Evolutionary conservation across 768 basidiomycete species (phyloP), one percentile per base, ranked within the genome.

Genomic region (Dentipellis sp.): DNA sequence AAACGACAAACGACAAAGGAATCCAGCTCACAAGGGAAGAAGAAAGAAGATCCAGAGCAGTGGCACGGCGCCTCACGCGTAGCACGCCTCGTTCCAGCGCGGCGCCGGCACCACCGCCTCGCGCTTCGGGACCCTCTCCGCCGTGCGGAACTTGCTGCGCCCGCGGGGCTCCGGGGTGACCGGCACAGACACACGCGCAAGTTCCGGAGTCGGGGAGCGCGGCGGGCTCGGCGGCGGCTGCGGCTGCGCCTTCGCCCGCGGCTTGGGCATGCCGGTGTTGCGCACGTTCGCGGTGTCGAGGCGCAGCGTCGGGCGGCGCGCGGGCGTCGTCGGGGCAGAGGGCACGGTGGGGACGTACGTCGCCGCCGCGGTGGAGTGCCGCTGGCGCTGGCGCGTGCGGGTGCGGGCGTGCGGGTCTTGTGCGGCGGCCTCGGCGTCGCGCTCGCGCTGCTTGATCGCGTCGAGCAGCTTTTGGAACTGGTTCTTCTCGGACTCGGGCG

Each of bases 381-480:
- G 42, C 42, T n/a, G 16, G 29, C 29, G 29, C 29, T 3, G 3
- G 29, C 29, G 29, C 29, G 29, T 3, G 29, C 29, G 3, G 3
- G 29, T 29, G 3, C 6, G 3, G 42, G 42, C 19, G 48, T 34
- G 48, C 48, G 48, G 48, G 48, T 17, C 14, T n/a, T n/a, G 11
- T 22, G 50, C 37, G 11, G 34, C 11, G 40, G 40, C 29, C 29
- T 51, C 17, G 37, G n/a, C 39, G 16, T 55, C 17, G n/a, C 42
- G 42, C 7, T 47, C n/a, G 29, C 45, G 29, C 42, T 19, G 23
- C 54, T 54, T 39, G 14, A 51, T 39, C 17, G 50, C 46, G 36
- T 60, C 52, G 59, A 48, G 55, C 16, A 62, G 35, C 14, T 47
- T 52, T 48, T 42, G 54, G 48, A 62, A 62, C 53, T 60, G 52